Percentiles rank a stretch among this genome's conserved stretches.
Conservation (phyloP, 345 rosid genomes). For the Syzygium jambos region DNA sequence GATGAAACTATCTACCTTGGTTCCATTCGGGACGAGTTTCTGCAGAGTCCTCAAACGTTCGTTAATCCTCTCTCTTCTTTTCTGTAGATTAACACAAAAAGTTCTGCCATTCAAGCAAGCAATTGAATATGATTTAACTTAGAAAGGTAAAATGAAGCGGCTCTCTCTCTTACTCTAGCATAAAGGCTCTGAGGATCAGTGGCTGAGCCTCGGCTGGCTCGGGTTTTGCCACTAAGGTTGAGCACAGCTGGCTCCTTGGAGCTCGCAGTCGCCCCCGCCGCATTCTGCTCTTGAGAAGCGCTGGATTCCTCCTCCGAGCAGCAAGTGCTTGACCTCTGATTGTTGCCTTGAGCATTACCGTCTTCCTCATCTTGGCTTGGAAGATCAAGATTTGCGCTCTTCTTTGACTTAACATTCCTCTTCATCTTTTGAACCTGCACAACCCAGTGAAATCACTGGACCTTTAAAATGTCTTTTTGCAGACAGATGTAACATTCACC, state of each 20-base stretch:
- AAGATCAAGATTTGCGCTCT: slow-evolving; percentile 18
- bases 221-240: slow-evolving; percentile 48
- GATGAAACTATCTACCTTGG: slow-evolving; percentile 37
- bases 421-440: slow-evolving; percentile 35
- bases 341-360: slow-evolving; percentile 11
- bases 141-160: not conserved
- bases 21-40: slow-evolving; percentile 79
- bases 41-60: slow-evolving; percentile 70
- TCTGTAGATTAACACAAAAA: slow-evolving; percentile 24
- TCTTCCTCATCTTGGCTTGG: slow-evolving; percentile 23
- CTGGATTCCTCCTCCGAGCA: slow-evolving; percentile 52
- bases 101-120: not conserved
- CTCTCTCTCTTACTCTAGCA: slow-evolving; percentile 46
- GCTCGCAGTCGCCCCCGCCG: slow-evolving; percentile 18
- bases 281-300: slow-evolving; percentile 24
- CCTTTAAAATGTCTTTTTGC: not conserved
- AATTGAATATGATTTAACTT: not conserved
- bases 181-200: slow-evolving; percentile 88
- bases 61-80: slow-evolving; percentile 83
- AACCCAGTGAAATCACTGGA: not conserved
- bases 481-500: not conserved
- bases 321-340: slow-evolving; percentile 32
- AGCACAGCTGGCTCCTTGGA: slow-evolving; percentile 25
- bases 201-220: slow-evolving; percentile 75
- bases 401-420: slow-evolving; percentile 32